These are phyloP conservation scores for Fusarium haematococcum DNA, from an alignment of 2,329 filamentous ascomycete species.

Conservation along the genomic window DNA sequence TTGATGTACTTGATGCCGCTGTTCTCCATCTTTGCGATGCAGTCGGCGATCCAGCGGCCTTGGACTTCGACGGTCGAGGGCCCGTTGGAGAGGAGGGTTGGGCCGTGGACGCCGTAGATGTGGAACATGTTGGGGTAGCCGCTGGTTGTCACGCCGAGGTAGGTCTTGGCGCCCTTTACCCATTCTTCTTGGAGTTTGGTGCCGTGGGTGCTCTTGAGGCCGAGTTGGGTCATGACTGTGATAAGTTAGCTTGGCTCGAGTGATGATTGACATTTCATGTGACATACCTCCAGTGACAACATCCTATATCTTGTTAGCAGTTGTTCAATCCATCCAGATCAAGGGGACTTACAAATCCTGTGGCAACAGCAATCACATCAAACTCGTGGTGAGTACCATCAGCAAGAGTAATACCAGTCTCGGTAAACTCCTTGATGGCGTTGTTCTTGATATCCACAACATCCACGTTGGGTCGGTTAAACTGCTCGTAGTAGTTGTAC, in stretches of 20 bases:
- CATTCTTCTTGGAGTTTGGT: conserved; percentile 57
- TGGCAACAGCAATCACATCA: conserved; percentile 59
- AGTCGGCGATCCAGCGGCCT: conserved; percentile 66
- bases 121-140: conserved; percentile 65
- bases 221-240: conserved; percentile 58
- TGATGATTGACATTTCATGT: background rate
- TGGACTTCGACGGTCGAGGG: conserved; percentile 67
- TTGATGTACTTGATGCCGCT: conserved; percentile 64
- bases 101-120: conserved; percentile 67
- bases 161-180: conserved; percentile 55
- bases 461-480: conserved; percentile 58
- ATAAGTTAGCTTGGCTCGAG: background rate
- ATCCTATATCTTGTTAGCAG: conserved; percentile 42
- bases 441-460: conserved; percentile 57
- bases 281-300: conserved; percentile 51
- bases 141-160: conserved; percentile 57
- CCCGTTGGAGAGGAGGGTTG: conserved; percentile 67
- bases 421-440: conserved; percentile 54
- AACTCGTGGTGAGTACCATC: conserved; percentile 57
- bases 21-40: conserved; percentile 60
- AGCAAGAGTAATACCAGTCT: conserved; percentile 54
- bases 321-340: accelerated
- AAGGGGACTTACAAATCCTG: conserved; percentile 56
- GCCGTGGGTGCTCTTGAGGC: conserved; percentile 54
- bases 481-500: conserved; percentile 59